These are phyloP conservation scores for Amauroascus niger DNA, from an alignment of 2,329 filamentous ascomycete genomes.

Conservation along the genomic window DNA sequence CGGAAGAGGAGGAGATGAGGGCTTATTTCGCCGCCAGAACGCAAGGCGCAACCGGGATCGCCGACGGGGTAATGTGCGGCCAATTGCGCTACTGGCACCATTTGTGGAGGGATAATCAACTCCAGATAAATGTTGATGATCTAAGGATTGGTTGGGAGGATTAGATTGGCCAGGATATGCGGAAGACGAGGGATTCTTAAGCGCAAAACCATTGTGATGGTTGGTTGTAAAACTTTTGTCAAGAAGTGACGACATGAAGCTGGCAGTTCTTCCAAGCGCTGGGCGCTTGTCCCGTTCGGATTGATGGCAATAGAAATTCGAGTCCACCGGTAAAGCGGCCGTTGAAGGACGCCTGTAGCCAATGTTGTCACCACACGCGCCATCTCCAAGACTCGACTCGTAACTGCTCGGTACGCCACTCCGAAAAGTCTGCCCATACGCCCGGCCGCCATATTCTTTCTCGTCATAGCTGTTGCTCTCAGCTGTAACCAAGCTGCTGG, in stretches of 20 bases:
- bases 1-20: slow-evolving; percentile 8
- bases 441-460: slow-evolving; percentile 24
- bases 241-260: slow-evolving; percentile 15
- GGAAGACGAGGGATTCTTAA: slow-evolving; percentile 12
- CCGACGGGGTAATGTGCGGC: slow-evolving; percentile 25
- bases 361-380: slow-evolving; percentile 1
- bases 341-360: slow-evolving; percentile 5
- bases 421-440: slow-evolving; percentile 2
- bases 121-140: not conserved
- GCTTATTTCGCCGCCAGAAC: slow-evolving; percentile 32
- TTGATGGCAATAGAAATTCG: not conserved
- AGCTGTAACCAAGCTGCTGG: slow-evolving; percentile 36
- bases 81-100: not conserved
- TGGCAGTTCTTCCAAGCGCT: slow-evolving; percentile 3
- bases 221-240: slow-evolving; percentile 15
- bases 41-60: slow-evolving; percentile 34
- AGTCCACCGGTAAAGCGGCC: slow-evolving; percentile 5
- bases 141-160: slow-evolving; percentile 1
- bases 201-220: slow-evolving; percentile 8
- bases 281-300: not conserved
- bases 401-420: slow-evolving; percentile 6
- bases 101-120: not conserved
- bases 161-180: slow-evolving; percentile 6
- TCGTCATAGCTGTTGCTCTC: slow-evolving; percentile 33
- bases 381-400: slow-evolving; percentile 10